Evolutionary conservation across 2,329 filamentous ascomycete species (phyloP), one percentile per base, ranked within the genome.

Genomic region (Didymella sp.): DNA sequence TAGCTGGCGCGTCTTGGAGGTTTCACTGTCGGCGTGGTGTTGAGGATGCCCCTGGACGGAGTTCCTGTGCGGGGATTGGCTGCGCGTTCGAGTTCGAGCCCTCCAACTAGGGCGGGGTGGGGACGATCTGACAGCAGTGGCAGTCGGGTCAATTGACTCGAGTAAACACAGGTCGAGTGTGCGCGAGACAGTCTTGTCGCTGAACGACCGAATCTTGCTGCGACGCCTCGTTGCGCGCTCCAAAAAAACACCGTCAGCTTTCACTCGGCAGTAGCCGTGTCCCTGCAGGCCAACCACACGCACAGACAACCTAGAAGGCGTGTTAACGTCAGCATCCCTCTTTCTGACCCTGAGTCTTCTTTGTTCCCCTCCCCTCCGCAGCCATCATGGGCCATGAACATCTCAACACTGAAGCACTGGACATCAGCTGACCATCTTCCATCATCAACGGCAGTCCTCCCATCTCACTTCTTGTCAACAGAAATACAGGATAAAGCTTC

Each of bases 1-100:
- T 35, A 13, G 46, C 51, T 49, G 45, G 31, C 24, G 45, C 24
- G 45, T 30, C 40, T 21, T 22, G 37, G 17, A 25, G 31, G 31
- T 42, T 49, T 43, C 51, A 44, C 38, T 31, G 45, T 28, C 17
- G 44, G 25, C 41, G 44, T 24, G 22, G 40, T 46, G 41, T 38
- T 51, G 33, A 43, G 35, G 47, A 24, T 46, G 47, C 53, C 53
- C 53, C 53, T 56, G 53, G 40, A 15, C 40, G 40, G 40, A 31
- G 51, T 31, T n/a, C 33, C 11, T 19, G 41, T 46, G 53, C 24
- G 47, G 51, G 51, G 51, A 56, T 51, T 51, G 46, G 53, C 53
- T 46, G 46, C 22, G n/a, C n/a, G n/a, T 40, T 25, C 17, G 9
- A 33, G 9, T 9, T 31, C n/a, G n/a, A n/a, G n/a, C n/a, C n/a